phyloP scores from a whole-genome alignment of 2,329 filamentous ascomycete genomes.

The Curvularia sp. region DNA sequence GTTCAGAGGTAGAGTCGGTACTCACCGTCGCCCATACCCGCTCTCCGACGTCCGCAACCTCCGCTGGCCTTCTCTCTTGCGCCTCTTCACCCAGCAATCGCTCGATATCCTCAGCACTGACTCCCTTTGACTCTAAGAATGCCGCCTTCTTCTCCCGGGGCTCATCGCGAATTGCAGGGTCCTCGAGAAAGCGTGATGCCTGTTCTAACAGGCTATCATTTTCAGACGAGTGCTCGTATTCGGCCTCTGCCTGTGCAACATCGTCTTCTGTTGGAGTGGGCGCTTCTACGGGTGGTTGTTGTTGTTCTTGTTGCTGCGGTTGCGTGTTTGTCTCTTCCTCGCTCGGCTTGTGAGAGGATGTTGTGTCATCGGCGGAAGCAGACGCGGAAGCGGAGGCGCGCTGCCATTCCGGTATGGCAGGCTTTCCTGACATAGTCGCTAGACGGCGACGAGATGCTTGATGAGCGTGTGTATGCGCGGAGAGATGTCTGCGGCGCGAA shows the following conservation, averaged over 20 bases:
- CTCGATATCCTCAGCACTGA: conserved; percentile 71
- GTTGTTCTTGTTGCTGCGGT: conserved; percentile 5
- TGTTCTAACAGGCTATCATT: conserved; percentile 61
- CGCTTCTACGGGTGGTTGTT: conserved; percentile 21
- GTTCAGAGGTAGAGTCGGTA: not conserved
- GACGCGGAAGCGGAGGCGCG: conserved; percentile 22
- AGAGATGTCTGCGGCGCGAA: conserved; percentile 3
- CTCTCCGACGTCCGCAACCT: conserved; percentile 34
- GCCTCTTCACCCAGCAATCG: conserved; percentile 60
- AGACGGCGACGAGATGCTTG: not conserved
- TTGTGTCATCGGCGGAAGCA: conserved; percentile 13
- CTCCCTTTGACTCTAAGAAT: conserved; percentile 80
- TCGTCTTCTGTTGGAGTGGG: conserved; percentile 21
- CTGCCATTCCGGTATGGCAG: conserved; percentile 48
- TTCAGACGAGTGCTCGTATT: conserved; percentile 9
- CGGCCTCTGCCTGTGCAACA: conserved; percentile 7
- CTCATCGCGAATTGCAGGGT: conserved; percentile 73
- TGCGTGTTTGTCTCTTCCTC: conserved; percentile 23
- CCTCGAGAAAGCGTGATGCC: conserved; percentile 76
- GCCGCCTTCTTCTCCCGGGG: conserved; percentile 74
- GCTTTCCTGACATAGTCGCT: conserved; percentile 30
- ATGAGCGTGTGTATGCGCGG: not conserved
- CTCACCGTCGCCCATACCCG: conserved; percentile 41
- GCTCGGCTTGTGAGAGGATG: conserved; percentile 16
- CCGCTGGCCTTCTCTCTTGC: conserved; percentile 20